phyloP scores from a whole-genome alignment of 352 stramenopile genomes.

The Paralagenidium karlingii region DNA sequence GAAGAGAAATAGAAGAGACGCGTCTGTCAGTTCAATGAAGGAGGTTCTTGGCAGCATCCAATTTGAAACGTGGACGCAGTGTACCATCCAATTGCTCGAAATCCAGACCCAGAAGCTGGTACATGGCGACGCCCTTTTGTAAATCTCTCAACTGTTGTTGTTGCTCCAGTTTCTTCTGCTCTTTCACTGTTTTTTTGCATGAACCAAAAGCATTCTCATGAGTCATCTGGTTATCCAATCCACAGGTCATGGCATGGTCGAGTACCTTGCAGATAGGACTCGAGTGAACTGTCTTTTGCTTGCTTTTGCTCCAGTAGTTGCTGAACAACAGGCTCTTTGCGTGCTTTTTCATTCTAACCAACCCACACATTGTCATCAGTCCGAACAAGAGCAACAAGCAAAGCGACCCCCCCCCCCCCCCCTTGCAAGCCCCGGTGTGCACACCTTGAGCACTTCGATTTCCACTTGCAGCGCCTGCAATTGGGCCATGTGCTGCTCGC shows the following conservation, averaged over 20 bases:
- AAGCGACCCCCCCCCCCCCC: no score
- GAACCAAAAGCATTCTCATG: slow-evolving; percentile 26
- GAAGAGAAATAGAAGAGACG: background rate
- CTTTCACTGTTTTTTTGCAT: slow-evolving; percentile 17
- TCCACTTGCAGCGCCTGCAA: no score
- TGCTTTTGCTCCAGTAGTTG: slow-evolving; percentile 41
- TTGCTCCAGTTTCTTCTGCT: slow-evolving; percentile 18
- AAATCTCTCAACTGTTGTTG: slow-evolving; percentile 46
- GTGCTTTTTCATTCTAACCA: slow-evolving; percentile 45
- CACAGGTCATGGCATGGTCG: no score
- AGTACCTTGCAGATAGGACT: slow-evolving; percentile 21
- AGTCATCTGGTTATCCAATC: background rate
- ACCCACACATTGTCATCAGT: no score
- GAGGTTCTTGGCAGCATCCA: background rate
- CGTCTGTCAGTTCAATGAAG: no score
- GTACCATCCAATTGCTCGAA: slow-evolving; percentile 51
- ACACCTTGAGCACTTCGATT: no score
- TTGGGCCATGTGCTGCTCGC: no score
- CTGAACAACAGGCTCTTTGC: slow-evolving; percentile 48
- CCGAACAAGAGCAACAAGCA: no score
- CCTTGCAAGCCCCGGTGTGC: no score
- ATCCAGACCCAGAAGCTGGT: slow-evolving; percentile 49
- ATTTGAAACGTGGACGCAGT: no score
- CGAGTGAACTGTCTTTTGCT: slow-evolving; percentile 39
- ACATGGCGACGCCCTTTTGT: slow-evolving; percentile 43